phyloP scores from a whole-genome alignment of 495 filamentous ascomycete genomes.

The Penicillium atrosanguineum region DNA sequence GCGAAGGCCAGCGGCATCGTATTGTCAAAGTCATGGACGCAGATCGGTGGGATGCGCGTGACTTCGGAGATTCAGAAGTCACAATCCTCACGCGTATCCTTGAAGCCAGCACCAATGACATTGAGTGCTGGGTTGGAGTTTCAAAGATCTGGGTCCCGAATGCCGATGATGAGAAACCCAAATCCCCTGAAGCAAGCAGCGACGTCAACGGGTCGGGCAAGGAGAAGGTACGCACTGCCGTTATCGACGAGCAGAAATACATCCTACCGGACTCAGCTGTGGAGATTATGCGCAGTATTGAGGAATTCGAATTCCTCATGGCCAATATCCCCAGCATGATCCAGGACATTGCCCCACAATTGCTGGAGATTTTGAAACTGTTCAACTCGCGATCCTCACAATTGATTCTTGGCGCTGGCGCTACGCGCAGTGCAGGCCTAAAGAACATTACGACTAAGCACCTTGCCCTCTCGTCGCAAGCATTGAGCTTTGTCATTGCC shows the following conservation, averaged over 20 bases:
- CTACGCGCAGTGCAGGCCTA: conserved; percentile 83
- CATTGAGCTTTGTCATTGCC: conserved; percentile 81
- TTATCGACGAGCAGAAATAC: conserved; percentile 81
- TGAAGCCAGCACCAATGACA: conserved; percentile 75
- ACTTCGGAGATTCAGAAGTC: conserved; percentile 70
- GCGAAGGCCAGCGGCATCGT: conserved; percentile 71
- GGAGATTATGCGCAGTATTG: conserved; percentile 74
- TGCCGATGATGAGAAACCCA: conserved; percentile 19
- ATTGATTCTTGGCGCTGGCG: conserved; percentile 91
- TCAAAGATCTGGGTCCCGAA: conserved; percentile 70
- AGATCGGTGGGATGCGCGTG: conserved; percentile 86
- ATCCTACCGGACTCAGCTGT: conserved; percentile 81
- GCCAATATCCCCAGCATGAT: conserved; percentile 84
- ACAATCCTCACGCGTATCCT: conserved; percentile 65
- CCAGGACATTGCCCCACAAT: conserved; percentile 69
- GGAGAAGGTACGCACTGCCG: conserved; percentile 67
- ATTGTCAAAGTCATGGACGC: conserved; percentile 83
- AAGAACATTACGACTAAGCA: conserved; percentile 97
- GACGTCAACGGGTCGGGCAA: conserved; percentile 57
- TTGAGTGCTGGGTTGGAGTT: conserved; percentile 66
- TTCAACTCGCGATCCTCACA: conserved; percentile 95
- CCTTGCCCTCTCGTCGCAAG: conserved; percentile 87
- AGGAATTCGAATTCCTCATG: conserved; percentile 77
- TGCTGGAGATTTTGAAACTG: conserved; percentile 74
- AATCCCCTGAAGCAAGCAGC: conserved; percentile 28